Evolutionary conservation across 768 basidiomycete genomes (phyloP).

Genomic region (Amanita molliuscula): DNA sequence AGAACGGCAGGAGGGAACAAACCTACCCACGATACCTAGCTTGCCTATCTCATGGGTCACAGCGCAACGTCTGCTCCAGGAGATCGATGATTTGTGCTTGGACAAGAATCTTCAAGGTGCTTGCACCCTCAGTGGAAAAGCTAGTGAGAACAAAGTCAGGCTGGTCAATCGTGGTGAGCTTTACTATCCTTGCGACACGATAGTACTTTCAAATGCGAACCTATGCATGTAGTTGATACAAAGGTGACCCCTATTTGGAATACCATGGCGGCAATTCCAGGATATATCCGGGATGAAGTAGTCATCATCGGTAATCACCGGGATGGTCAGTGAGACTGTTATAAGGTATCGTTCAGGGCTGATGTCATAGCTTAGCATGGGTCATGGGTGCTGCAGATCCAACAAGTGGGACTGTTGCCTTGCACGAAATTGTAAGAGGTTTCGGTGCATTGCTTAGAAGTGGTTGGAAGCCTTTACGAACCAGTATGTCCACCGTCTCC

Average conservation of each 20-base stretch:
- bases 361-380: slow-evolving; percentile 34
- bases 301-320: slow-evolving; percentile 84
- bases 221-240: slow-evolving; percentile 42
- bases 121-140: slow-evolving; percentile 32
- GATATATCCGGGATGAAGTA: slow-evolving; percentile 75
- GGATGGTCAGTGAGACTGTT: slow-evolving; percentile 48
- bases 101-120: slow-evolving; percentile 15
- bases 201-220: neutral
- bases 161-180: slow-evolving; percentile 44
- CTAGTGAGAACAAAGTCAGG: slow-evolving; percentile 37
- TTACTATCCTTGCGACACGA: neutral
- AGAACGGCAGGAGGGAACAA: slow-evolving; percentile 46
- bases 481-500: slow-evolving; percentile 15
- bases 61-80: slow-evolving; percentile 57
- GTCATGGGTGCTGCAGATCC: slow-evolving; percentile 78
- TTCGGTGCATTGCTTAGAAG: slow-evolving; percentile 54
- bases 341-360: neutral
- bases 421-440: slow-evolving; percentile 70
- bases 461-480: slow-evolving; percentile 81
- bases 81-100: slow-evolving; percentile 31
- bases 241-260: slow-evolving; percentile 90
- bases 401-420: slow-evolving; percentile 66
- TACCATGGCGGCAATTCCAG: slow-evolving; percentile 73
- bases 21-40: slow-evolving; percentile 70
- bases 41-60: slow-evolving; percentile 88